phyloP scores from a whole-genome alignment of 2,329 filamentous ascomycete genomes.

The Ophiostoma ulmi region DNA sequence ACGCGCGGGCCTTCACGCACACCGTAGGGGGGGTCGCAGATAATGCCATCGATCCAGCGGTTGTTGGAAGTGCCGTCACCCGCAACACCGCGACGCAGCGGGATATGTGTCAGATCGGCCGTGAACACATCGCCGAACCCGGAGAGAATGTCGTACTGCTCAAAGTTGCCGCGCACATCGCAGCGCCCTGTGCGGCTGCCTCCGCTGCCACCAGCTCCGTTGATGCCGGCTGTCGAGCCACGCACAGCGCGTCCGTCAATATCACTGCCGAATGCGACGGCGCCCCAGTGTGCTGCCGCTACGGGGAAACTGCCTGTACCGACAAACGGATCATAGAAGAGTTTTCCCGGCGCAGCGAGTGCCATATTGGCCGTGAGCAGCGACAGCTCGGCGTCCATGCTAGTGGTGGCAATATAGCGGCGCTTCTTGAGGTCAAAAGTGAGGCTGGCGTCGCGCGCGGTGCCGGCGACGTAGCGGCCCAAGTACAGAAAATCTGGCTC shows the following conservation, averaged over 20 bases:
- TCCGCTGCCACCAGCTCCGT: conserved; percentile 28
- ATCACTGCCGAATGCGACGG: conserved; percentile 77
- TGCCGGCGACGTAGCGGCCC: conserved; percentile 63
- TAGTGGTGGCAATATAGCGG: conserved; percentile 89
- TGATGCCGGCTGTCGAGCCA: conserved; percentile 55
- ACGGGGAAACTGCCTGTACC: conserved; percentile 91
- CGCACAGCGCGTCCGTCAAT: conserved; percentile 88
- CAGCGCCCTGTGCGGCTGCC: conserved; percentile 32
- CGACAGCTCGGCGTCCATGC: conserved; percentile 93
- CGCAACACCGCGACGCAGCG: conserved; percentile 47
- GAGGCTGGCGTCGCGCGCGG: conserved; percentile 61
- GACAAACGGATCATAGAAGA: conserved; percentile 93
- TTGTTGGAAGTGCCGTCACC: conserved; percentile 2
- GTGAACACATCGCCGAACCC: conserved; percentile 73
- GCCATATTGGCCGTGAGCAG: conserved; percentile 89
- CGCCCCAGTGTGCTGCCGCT: conserved; percentile 85
- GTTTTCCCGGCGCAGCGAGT: conserved; percentile 70
- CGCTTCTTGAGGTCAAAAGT: conserved; percentile 90
- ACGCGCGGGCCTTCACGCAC: conserved; percentile 89
- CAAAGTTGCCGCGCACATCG: conserved; percentile 65
- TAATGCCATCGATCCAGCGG: conserved; percentile 75
- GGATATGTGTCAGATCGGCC: conserved; percentile 82
- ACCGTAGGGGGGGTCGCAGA: conserved; percentile 95
- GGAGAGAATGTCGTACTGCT: conserved; percentile 67
- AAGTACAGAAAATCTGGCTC: conserved; percentile 62